Evolutionary conservation across 371 early-diverging fungal genomes (phyloP).

Genomic region (Mortierella sp.): DNA sequence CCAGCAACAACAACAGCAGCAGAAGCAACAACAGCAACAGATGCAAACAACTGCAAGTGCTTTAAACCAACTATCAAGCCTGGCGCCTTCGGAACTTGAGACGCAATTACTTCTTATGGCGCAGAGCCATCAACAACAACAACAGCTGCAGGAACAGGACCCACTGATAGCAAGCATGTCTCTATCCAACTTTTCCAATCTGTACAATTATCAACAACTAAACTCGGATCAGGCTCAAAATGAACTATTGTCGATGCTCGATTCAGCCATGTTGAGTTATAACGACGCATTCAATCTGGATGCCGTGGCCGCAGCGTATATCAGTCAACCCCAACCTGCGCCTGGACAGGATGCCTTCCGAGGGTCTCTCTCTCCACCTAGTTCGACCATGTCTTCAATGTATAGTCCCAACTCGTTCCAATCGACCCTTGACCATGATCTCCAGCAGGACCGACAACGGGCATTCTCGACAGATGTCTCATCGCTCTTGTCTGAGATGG

Average conservation of each 20-base stretch:
- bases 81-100: too few species aligned
- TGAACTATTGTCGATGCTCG: slow-evolving; percentile 44
- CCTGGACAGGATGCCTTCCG: too few species aligned
- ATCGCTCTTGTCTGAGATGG: too few species aligned
- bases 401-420: too few species aligned
- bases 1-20: slow-evolving; percentile 24
- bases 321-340: too few species aligned
- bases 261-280: slow-evolving; percentile 28
- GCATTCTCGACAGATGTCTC: too few species aligned
- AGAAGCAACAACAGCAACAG: slow-evolving; percentile 15
- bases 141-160: slow-evolving; percentile 21
- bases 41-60: neutral
- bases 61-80: neutral
- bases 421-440: too few species aligned
- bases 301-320: too few species aligned
- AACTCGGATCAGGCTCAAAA: slow-evolving; percentile 51
- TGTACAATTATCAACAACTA: slow-evolving; percentile 47
- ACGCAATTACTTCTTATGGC: neutral
- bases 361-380: too few species aligned
- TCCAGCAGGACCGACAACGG: too few species aligned
- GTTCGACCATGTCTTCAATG: too few species aligned
- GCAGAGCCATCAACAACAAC: neutral
- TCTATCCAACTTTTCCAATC: slow-evolving; percentile 37
- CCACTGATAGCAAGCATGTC: slow-evolving; percentile 20
- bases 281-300: neutral